Percentiles rank a stretch among this genome's conserved stretches.
Conservation (phyloP, 164 flowering plant genomes). For the Vitis rotundifolia region DNA sequence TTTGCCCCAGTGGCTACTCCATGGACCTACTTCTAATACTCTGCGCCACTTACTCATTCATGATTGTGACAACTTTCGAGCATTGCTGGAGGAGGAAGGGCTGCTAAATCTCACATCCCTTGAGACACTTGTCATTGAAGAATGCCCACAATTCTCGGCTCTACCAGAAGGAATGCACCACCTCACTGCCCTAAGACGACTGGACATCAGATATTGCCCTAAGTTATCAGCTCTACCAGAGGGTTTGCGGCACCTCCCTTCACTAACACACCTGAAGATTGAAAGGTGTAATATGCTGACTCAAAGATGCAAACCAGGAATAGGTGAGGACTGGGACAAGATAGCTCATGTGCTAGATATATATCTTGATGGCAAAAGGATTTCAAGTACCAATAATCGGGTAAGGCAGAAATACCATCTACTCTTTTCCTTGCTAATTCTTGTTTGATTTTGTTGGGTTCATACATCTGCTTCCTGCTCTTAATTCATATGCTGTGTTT, state of each 20-base stretch:
- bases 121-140: not conserved
- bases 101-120: not conserved
- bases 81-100: not conserved
- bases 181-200: not conserved
- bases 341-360: slow-evolving; percentile 5
- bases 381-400: no score
- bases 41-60: no score
- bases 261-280: not conserved
- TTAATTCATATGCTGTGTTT: no score
- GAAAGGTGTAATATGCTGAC: not conserved
- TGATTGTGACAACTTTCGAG: no score
- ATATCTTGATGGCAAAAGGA: no score
- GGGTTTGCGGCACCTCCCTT: not conserved
- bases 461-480: no score
- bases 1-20: no score
- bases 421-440: no score
- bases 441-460: no score
- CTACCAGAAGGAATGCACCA: slow-evolving; percentile 8
- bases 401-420: no score
- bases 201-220: slow-evolving; percentile 7
- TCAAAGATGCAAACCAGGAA: not conserved
- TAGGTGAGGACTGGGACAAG: slow-evolving; percentile 12
- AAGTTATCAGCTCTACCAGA: not conserved
- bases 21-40: no score
- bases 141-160: not conserved